These are phyloP conservation scores for Massarina eburnea DNA, from an alignment of 2,329 filamentous ascomycete genomes.

Conservation along the genomic window DNA sequence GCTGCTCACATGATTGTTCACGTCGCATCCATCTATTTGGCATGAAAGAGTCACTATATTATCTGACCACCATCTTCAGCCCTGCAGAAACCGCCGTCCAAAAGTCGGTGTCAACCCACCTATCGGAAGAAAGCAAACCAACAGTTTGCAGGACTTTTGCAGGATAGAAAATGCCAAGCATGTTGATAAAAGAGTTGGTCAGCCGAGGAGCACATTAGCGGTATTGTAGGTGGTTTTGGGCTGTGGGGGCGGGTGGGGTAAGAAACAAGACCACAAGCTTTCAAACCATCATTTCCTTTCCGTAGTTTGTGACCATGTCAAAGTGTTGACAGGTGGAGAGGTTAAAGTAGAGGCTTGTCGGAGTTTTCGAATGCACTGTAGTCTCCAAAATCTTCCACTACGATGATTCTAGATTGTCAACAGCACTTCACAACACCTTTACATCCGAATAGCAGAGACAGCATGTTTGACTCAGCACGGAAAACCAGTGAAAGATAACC, in stretches of 20 bases:
- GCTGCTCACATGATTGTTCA: too few relatives aligned
- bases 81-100: too few relatives aligned
- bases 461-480: not conserved
- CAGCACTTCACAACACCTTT: not conserved
- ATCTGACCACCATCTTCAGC: too few relatives aligned
- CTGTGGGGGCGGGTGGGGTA: not conserved
- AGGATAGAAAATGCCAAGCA: not conserved
- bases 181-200: slow-evolving; percentile 19
- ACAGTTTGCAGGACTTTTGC: not conserved
- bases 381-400: too few relatives aligned
- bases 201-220: slow-evolving; percentile 9
- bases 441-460: not conserved
- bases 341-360: too few relatives aligned
- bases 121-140: slow-evolving; percentile 8
- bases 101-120: not conserved
- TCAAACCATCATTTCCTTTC: not conserved
- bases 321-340: too few relatives aligned
- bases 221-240: slow-evolving; percentile 2
- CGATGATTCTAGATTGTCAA: too few relatives aligned
- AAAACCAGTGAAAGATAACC: not conserved
- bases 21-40: too few relatives aligned
- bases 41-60: too few relatives aligned
- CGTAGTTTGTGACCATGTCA: too few relatives aligned
- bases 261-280: not conserved
- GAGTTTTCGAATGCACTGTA: too few relatives aligned